Percentiles rank a stretch among this genome's conserved stretches.
phyloP scores from a whole-genome alignment of 2,329 filamentous ascomycete genomes.

The Hypoxylon sp. region DNA sequence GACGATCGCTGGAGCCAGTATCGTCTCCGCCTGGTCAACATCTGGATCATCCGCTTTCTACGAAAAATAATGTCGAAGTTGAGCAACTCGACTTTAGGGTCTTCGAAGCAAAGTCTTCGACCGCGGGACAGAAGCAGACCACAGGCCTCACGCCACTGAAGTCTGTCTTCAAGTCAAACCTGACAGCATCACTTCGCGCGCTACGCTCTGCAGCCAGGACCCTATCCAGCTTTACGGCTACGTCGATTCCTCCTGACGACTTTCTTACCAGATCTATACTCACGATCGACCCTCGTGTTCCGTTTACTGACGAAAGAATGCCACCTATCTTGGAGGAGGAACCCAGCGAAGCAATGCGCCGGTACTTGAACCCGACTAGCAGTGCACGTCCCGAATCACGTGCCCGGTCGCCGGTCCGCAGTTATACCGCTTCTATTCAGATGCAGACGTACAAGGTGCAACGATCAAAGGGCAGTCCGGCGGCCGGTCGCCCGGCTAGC shows the following conservation, averaged over 20 bases:
- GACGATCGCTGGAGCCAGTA: constrained; percentile 63
- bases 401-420: constrained; percentile 45
- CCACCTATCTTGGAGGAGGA: constrained; percentile 69
- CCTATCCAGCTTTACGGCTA: constrained; percentile 68
- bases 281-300: constrained; percentile 70
- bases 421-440: constrained; percentile 72
- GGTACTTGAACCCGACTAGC: constrained; percentile 72
- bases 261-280: constrained; percentile 73
- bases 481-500: constrained; percentile 39
- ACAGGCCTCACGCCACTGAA: constrained; percentile 55
- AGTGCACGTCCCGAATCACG: constrained; percentile 55
- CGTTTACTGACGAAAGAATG: constrained; percentile 72
- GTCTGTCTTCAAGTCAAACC: constrained; percentile 72
- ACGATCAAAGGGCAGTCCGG: constrained; percentile 52
- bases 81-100: constrained; percentile 60
- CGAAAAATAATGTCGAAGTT: constrained; percentile 43
- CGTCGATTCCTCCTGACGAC: constrained; percentile 71
- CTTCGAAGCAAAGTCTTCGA: constrained; percentile 49
- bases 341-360: constrained; percentile 70
- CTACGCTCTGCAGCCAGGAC: constrained; percentile 70
- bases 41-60: constrained; percentile 58
- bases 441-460: constrained; percentile 75
- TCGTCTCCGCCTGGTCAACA: constrained; percentile 61
- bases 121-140: constrained; percentile 44
- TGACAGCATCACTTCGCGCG: constrained; percentile 71